Conservation (phyloP, 2,329 filamentous ascomycete species). For the Claviceps paspali region DNA sequence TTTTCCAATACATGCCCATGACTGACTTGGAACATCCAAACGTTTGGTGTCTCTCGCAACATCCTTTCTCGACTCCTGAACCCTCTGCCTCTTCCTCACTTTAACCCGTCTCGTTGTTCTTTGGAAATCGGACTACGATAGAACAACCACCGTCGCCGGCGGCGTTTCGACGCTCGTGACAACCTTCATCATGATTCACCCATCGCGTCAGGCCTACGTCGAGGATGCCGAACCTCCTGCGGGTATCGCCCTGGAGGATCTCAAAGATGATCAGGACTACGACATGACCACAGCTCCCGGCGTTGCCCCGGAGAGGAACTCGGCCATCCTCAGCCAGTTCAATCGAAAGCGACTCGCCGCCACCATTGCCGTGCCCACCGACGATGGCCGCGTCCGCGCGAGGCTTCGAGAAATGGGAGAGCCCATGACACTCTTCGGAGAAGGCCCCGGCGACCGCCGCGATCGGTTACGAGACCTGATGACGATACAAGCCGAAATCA, state of each 20-base stretch:
- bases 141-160: background rate
- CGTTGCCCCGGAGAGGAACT: slow-evolving; percentile 65
- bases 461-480: slow-evolving; percentile 75
- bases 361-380: slow-evolving; percentile 81
- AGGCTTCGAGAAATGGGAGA: slow-evolving; percentile 78
- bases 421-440: slow-evolving; percentile 86
- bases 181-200: slow-evolving; percentile 52
- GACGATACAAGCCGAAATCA: slow-evolving; percentile 53
- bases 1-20: too few species aligned
- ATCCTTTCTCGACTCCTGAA: too few species aligned
- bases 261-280: slow-evolving; percentile 67
- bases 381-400: slow-evolving; percentile 72
- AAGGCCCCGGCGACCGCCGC: slow-evolving; percentile 71
- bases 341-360: slow-evolving; percentile 81
- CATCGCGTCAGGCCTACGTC: slow-evolving; percentile 82
- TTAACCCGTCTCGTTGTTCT: too few species aligned
- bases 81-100: too few species aligned
- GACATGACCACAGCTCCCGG: slow-evolving; percentile 54
- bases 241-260: slow-evolving; percentile 32
- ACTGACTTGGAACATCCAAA: too few species aligned
- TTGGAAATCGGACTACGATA: too few species aligned
- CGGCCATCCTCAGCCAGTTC: slow-evolving; percentile 75
- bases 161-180: background rate
- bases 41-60: too few species aligned
- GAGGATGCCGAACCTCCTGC: slow-evolving; percentile 57